Conservation (phyloP, 2,329 filamentous ascomycete species). For the Didymella pinodella region DNA sequence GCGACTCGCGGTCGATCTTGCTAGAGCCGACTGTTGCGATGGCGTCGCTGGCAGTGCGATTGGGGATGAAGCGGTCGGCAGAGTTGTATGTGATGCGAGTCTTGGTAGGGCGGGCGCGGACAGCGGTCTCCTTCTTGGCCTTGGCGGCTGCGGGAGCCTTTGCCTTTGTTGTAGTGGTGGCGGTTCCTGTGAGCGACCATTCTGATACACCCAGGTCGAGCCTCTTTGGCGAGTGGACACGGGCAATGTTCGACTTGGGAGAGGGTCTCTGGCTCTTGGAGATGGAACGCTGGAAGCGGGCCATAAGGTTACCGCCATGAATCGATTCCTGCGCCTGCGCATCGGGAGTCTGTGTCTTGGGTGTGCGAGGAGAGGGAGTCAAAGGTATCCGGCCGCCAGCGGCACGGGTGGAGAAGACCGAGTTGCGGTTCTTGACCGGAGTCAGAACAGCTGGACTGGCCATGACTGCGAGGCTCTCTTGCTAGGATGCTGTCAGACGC, state of each 20-base stretch:
- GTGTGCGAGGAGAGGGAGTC: slow-evolving; percentile 82
- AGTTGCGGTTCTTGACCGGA: slow-evolving; percentile 92
- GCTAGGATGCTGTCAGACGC: slow-evolving; percentile 35
- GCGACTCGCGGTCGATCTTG: slow-evolving; percentile 72
- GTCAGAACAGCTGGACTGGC: slow-evolving; percentile 84
- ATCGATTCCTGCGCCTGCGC: slow-evolving; percentile 71
- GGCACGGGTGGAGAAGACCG: slow-evolving; percentile 89
- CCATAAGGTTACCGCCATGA: slow-evolving; percentile 74
- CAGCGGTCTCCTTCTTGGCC: slow-evolving; percentile 43
- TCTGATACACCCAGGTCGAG: slow-evolving; percentile 93
- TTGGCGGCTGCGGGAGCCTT: slow-evolving; percentile 62
- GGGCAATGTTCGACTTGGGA: slow-evolving; percentile 95
- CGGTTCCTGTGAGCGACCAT: slow-evolving; percentile 88
- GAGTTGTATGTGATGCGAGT: slow-evolving; percentile 65
- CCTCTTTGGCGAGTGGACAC: slow-evolving; percentile 78
- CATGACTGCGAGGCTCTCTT: slow-evolving; percentile 64
- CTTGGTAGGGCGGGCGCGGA: slow-evolving; percentile 49
- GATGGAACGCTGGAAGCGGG: slow-evolving; percentile 76
- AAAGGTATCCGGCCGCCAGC: slow-evolving; percentile 94
- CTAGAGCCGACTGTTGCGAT: slow-evolving; percentile 81
- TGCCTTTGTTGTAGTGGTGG: slow-evolving; percentile 51
- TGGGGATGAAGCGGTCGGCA: slow-evolving; percentile 95
- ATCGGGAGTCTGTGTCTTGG: slow-evolving; percentile 58
- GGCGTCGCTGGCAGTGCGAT: slow-evolving; percentile 87
- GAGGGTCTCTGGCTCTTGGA: slow-evolving; percentile 78